Evolutionary conservation across 768 basidiomycete species (phyloP), one percentile per base, ranked within the genome.

Genomic region (Panaeolus cyanescens): DNA sequence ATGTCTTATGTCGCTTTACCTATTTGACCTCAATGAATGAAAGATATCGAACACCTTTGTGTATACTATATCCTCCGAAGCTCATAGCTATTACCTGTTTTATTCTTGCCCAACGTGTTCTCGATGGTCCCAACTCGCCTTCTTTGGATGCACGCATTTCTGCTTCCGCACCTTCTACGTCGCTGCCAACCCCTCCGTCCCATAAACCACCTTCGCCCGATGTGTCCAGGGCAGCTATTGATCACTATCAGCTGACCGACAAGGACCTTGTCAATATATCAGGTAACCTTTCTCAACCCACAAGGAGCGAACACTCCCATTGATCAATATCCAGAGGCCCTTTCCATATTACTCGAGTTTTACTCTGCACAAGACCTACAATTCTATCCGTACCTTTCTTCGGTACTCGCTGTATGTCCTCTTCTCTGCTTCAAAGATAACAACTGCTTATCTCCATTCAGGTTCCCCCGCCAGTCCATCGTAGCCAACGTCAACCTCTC

Each of bases 11-110:
- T 54, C 61, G 55, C 31, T 31, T 66, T 56, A 50, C 45, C 12
- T 40, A 56, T 13, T 15, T 50, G 25, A 50, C 22, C 45, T 25
- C 2, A 9, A 50, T 50, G 45, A 50, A n/a, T n/a, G n/a, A 40
- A 68, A 93, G 93, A 56, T 92, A 88, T 73, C 84, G 93, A 64
- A 93, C 90, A 3, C 91, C 92, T 3, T 74, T 93, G 20, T 93
- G 92, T 70, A 68, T 93, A 42, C 74, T 93, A 59, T 91, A 85
- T 69, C 75, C 85, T 25, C 82, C 91, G 20, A 84, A 81, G 65
- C 81, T 93, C 56, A 86, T 89, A 53, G 93, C 93, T 8, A 82
- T 88, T 50, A 87, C 92, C 28, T 92, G 91, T 69, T 90, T 87
- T 70, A 79, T 94, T 50, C 80, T 95, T 60, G 89, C 90, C 6